Evolutionary conservation across 176 grass and related monocot species (phyloP), one percentile per base, ranked within the genome.

Genomic region (Cocos nucifera): DNA sequence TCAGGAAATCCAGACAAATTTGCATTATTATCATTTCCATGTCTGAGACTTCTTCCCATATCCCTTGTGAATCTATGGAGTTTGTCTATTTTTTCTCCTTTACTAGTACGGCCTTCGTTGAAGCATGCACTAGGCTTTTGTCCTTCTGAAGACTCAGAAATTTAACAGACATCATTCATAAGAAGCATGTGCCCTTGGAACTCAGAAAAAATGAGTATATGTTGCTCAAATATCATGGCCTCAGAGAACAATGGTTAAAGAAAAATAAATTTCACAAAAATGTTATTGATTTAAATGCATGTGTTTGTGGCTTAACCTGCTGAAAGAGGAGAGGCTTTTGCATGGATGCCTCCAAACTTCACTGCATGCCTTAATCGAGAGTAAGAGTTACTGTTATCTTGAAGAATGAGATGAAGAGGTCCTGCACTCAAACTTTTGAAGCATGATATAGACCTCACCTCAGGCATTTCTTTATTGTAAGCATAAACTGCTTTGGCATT

Each of bases 271-370:
- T 57, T 44, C 61, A 81, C 48, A 65, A 51, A 72, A 53, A 79
- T 20, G 61, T 50, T 35, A 88, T 57, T 44, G 35, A 44, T 44
- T 44, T 44, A 44, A 66, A 73, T 69, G 51, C 78, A 56, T 66
- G 6, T 62, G 66, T 84, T 56, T 72, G 59, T 62, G 77, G 49
- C 51, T 79, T 70, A 77, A 95, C 85, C 90, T 89, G 83, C 63
- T 87, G 67, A 69, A 51, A 71, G 53, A 66, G 59, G 71, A 73
- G 82, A 80, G 22, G 51, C 64, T 58, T 69, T 63, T 48, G 51
- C 39, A 65, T 53, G 56, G 63, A 72, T 72, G 69, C 79, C 61
- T 26, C 76, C 28, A 64, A 75, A 70, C 49, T 70, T 68, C 24
- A 70, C 25, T 62, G 59, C 51, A 69, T 73, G 66, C 65, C 27